Conservation (phyloP, 2,329 filamentous ascomycete species). For the Curvularia verruculosa region DNA sequence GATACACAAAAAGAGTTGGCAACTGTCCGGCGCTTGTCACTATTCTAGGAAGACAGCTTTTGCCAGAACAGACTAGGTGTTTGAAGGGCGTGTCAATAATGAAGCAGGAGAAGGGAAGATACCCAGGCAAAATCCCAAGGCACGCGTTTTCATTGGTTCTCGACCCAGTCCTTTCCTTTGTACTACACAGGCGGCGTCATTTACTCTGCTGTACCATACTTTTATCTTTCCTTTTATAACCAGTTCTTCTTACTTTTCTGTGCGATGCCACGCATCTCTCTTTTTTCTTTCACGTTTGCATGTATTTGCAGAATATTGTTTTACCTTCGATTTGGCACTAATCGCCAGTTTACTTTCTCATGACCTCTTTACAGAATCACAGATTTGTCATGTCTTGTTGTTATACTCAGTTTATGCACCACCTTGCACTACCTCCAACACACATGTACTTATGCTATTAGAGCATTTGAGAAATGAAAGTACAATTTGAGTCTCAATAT, state of each 20-base stretch:
- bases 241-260: not conserved
- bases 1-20: slow-evolving; percentile 19
- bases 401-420: not conserved
- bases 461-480: not conserved
- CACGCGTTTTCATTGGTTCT: slow-evolving; percentile 13
- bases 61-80: slow-evolving; percentile 7
- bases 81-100: slow-evolving; percentile 7
- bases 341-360: not conserved
- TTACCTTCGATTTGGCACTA: not conserved
- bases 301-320: not conserved
- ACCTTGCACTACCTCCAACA: not conserved
- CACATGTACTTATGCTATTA: not conserved
- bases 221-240: slow-evolving; percentile 6
- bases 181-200: slow-evolving; percentile 9
- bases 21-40: slow-evolving; percentile 11
- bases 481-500: not conserved
- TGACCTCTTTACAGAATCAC: slow-evolving; percentile 2
- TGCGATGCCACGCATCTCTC: slow-evolving; percentile 8
- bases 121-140: slow-evolving; percentile 14
- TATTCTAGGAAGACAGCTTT: not conserved
- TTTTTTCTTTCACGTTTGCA: slow-evolving; percentile 2
- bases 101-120: slow-evolving; percentile 16
- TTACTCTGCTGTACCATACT: slow-evolving; percentile 4
- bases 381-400: slow-evolving; percentile 11
- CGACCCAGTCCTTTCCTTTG: slow-evolving; percentile 7